Conservation (phyloP, 352 stramenopile genomes). For the Globisporangium parvum region DNA sequence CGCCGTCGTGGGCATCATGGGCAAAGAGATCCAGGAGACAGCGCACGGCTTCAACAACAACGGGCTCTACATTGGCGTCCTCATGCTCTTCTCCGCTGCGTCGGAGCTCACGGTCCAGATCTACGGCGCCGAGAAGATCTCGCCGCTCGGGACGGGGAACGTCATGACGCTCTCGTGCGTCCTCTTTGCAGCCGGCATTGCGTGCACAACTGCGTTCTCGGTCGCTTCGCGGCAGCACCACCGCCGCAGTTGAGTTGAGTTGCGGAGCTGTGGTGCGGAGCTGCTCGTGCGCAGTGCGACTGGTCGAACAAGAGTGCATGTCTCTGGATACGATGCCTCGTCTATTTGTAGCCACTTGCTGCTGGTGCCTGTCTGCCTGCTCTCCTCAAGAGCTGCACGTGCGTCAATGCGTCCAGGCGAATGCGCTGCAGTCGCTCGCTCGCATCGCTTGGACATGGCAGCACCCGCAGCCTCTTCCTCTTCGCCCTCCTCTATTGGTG, state of each 20-base stretch:
- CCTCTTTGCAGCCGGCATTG: neutral
- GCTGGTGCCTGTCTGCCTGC: no score
- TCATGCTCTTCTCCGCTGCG: constrained; percentile 58
- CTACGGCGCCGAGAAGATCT: constrained; percentile 64
- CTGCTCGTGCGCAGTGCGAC: no score
- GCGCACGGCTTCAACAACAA: constrained; percentile 73
- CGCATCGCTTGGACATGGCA: no score
- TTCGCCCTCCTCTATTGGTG: no score
- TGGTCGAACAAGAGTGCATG: no score
- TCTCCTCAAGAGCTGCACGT: no score
- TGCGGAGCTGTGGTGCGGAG: neutral
- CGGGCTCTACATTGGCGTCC: constrained; percentile 65
- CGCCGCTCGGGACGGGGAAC: no score
- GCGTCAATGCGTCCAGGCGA: no score
- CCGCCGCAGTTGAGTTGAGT: neutral
- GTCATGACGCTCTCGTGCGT: neutral
- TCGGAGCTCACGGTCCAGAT: constrained; percentile 67
- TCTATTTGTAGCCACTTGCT: no score
- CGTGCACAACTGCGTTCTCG: neutral
- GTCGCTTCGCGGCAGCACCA: neutral
- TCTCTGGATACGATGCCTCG: no score
- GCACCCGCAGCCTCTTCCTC: neutral
- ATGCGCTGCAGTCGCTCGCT: no score
- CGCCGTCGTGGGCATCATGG: no score
- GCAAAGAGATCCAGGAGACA: constrained; percentile 67